These are phyloP conservation scores for Kazachstania taianensis DNA, from an alignment of 805 yeast species.

Conservation along the genomic window DNA sequence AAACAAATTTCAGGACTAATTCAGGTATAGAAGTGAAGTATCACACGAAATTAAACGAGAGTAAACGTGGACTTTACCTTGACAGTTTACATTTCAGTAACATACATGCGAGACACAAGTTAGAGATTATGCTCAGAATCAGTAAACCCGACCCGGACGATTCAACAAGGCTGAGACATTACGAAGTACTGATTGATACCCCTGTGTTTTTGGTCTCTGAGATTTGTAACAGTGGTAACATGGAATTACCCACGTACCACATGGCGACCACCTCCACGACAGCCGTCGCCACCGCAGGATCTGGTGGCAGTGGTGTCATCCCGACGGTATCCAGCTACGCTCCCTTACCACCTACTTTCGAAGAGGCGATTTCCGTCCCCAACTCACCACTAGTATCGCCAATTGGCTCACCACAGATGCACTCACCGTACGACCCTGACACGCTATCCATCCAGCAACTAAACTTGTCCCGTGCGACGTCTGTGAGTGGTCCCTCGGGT, in stretches of 20 bases:
- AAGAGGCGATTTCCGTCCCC: slow-evolving; percentile 43
- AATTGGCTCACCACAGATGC: slow-evolving; percentile 13
- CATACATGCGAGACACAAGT: slow-evolving; percentile 50
- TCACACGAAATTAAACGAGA: slow-evolving; percentile 15
- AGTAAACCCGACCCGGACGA: slow-evolving; percentile 47
- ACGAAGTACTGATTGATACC: slow-evolving; percentile 72
- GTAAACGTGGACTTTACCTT: slow-evolving; percentile 39
- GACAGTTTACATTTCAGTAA: slow-evolving; percentile 52
- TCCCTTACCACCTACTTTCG: slow-evolving; percentile 45
- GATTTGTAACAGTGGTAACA: slow-evolving; percentile 29
- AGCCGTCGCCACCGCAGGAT: slow-evolving; percentile 11
- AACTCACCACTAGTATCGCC: slow-evolving; percentile 35
- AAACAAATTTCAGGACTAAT: slow-evolving; percentile 12
- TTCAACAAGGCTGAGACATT: slow-evolving; percentile 49
- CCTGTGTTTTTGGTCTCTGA: slow-evolving; percentile 49
- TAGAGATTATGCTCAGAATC: slow-evolving; percentile 60
- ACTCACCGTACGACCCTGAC: slow-evolving; percentile 11
- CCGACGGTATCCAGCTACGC: slow-evolving; percentile 14
- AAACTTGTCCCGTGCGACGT: slow-evolving; percentile 17
- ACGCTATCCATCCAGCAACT: slow-evolving; percentile 16
- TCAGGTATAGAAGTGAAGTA: slow-evolving; percentile 15
- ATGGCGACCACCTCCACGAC: slow-evolving; percentile 12
- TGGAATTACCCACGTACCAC: slow-evolving; percentile 32
- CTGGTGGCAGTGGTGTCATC: slow-evolving; percentile 1
- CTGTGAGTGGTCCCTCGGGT: slow-evolving; percentile 14